Evolutionary conservation across 2,329 filamentous ascomycete genomes (phyloP).

Genomic region (Aspergillus sp.): DNA sequence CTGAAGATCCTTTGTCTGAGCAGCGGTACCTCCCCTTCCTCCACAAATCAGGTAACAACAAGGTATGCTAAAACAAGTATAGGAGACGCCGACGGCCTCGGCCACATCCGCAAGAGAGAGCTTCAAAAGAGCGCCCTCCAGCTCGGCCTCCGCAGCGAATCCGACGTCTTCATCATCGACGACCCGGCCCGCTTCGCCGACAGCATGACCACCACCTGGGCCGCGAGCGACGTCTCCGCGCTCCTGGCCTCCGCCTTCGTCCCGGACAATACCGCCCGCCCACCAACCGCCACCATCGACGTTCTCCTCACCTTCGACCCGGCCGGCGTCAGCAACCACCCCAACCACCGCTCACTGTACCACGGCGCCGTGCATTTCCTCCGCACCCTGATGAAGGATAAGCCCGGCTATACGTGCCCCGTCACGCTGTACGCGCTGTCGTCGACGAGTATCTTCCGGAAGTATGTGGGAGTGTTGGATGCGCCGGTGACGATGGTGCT

Average conservation of each 20-base stretch:
- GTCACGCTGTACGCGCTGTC: conserved; percentile 84
- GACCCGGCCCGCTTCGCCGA: conserved; percentile 76
- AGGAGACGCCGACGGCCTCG: conserved; percentile 85
- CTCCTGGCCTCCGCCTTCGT: conserved; percentile 73
- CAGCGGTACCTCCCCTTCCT: conserved; percentile 57
- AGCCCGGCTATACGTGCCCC: conserved; percentile 65
- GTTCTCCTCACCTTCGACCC: conserved; percentile 85
- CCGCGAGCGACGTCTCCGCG: conserved; percentile 64
- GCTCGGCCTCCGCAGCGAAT: conserved; percentile 69
- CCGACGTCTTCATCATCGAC: conserved; percentile 84
- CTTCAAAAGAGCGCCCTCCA: conserved; percentile 74
- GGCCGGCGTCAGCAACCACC: conserved; percentile 79
- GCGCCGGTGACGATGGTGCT: conserved; percentile 64
- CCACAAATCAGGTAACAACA: too few relatives aligned
- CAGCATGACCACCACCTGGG: conserved; percentile 80
- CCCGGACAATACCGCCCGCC: conserved; percentile 48
- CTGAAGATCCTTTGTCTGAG: conserved; percentile 92
- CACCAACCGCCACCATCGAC: conserved; percentile 64
- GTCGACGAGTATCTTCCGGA: conserved; percentile 68
- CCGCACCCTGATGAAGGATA: conserved; percentile 59
- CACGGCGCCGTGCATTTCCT: conserved; percentile 76
- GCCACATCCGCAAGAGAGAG: conserved; percentile 77
- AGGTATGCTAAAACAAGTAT: conserved; percentile 8
- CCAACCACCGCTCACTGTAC: conserved; percentile 89
- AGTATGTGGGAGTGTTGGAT: conserved; percentile 79